Base-by-base conservation (phyloP, 148 eudicot genomes). In the Nepenthes mirabilis region DNA sequence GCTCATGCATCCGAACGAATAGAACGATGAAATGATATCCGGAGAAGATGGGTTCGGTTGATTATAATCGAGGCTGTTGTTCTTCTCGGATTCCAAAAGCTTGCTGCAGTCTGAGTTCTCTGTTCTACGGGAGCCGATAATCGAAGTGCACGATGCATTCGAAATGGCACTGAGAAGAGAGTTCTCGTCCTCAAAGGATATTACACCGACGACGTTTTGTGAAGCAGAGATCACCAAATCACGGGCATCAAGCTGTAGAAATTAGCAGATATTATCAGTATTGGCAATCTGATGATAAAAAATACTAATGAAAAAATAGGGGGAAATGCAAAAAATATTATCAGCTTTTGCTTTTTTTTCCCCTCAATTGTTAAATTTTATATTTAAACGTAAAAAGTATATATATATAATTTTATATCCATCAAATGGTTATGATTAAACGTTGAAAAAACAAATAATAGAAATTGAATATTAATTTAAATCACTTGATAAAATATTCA, bases 141-240 rank as follows among this genome's bases (percentile, higher is more conserved):
- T 69, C 37, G 52, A 61, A 43, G 34, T 57, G 60, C 70, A 74
- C 40, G 78, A 64, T 54, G 72, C 60, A 55, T 55, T 57, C 33
- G 79, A 74, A 37, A 74, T 56, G 55, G 63, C 65, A 36, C 80
- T 73, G 63, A 74, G 52, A 40, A 82, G 83, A 62, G 85, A 77
- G 47, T 82, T 67, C 69, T 80, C 82, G 47, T 84, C 87, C 14
- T 86, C 86, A 43, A 77, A 82, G 47, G 80, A 52, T 45, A 83
- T 61, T 47, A 94, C 88, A 65, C 81, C 78, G 12, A 65, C 84
- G 83, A 82, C 76, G 68, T 84, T 74, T 68, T 66, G 77, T 64
- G 74, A 86, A 43, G 95, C 97, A 61, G 74, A 77, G 14, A 79
- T 74, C 36, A 85, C 83, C 79, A 79, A 60, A 63, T 74, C 71